Conservation (phyloP, 495 filamentous ascomycete genomes). For the Amniculicola lignicola region DNA sequence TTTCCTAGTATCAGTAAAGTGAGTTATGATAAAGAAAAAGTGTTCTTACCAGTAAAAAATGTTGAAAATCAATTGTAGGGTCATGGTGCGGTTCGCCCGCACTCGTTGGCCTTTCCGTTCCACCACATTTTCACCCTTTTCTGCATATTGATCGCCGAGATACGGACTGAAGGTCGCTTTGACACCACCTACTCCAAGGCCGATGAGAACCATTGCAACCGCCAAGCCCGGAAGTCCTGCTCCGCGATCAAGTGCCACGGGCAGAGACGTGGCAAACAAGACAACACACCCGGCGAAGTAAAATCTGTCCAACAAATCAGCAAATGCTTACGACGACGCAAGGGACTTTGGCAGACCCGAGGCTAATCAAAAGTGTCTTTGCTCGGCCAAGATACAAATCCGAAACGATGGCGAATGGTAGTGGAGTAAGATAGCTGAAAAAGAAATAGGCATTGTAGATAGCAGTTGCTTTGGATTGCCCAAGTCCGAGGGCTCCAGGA, state of each 20-base stretch:
- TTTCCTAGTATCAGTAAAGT: too few species aligned
- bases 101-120: background rate
- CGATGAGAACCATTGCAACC: background rate
- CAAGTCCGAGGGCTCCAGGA: conserved; percentile 2
- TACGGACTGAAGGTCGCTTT: conserved; percentile 4
- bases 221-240: background rate
- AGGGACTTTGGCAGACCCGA: too few species aligned
- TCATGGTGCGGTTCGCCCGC: background rate
- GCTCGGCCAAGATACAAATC: conserved; percentile 51
- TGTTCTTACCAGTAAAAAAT: background rate
- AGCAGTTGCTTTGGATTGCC: background rate
- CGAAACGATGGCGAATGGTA: conserved; percentile 44
- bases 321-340: too few species aligned
- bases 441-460: conserved; percentile 13
- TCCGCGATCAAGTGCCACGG: background rate
- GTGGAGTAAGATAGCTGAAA: conserved; percentile 41
- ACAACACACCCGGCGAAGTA: conserved; percentile 6
- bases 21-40: background rate
- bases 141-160: conserved; percentile 2
- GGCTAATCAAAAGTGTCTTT: conserved; percentile 1
- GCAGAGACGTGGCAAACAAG: background rate
- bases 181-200: background rate
- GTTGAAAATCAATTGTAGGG: conserved; percentile 6
- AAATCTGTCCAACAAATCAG: too few species aligned
- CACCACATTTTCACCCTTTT: background rate